These are phyloP conservation scores for Isoetes engelmannii DNA, from an alignment of 83 land plant species.

Conservation along the genomic window DNA sequence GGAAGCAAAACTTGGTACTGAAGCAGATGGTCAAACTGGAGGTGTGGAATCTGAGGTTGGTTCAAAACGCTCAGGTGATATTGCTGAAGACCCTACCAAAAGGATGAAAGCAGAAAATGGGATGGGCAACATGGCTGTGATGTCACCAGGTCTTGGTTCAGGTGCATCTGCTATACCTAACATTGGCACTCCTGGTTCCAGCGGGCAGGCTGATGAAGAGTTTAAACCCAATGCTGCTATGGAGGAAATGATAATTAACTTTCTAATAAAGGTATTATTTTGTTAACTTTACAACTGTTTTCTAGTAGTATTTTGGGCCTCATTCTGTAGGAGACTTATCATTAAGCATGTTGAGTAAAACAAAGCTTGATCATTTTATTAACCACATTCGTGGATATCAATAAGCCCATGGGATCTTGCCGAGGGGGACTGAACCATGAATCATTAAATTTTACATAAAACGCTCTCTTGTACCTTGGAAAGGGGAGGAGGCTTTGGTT, in stretches of 20 bases:
- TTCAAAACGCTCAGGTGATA: conserved; percentile 51
- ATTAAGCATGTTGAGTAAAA: no score
- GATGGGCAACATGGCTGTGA: conserved; percentile 61
- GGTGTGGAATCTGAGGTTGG: conserved; percentile 16
- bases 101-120: conserved; percentile 85
- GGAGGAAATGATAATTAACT: conserved; percentile 99
- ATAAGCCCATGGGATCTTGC: no score
- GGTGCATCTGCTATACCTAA: conserved; percentile 71
- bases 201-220: conserved; percentile 88
- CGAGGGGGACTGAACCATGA: no score
- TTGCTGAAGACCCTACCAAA: conserved; percentile 68
- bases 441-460: no score
- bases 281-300: neutral
- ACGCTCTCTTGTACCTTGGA: no score
- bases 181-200: conserved; percentile 88
- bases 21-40: conserved; percentile 43
- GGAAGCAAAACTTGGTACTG: conserved; percentile 56
- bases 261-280: conserved; percentile 75
- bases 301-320: neutral
- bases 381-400: no score
- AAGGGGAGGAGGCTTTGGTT: no score
- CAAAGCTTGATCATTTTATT: no score
- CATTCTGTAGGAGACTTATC: no score
- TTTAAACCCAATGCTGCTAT: conserved; percentile 99
- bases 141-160: conserved; percentile 66